Evolutionary conservation across 352 stramenopile species (phyloP).

Genomic region (Phytophthora hybrid): DNA sequence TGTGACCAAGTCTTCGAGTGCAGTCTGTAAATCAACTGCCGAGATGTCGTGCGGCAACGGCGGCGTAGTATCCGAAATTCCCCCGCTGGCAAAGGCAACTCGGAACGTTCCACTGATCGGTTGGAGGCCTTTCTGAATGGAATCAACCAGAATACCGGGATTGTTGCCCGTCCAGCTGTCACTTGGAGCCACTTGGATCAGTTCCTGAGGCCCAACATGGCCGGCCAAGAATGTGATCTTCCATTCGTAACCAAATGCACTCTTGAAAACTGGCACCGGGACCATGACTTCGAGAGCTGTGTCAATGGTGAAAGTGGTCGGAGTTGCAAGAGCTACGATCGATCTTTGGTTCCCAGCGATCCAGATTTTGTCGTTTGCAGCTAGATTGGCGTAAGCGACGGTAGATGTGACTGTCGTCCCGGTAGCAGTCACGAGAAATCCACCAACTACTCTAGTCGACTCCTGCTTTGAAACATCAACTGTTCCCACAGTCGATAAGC

Average conservation of each 20-base stretch:
- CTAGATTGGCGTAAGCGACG: constrained; percentile 28
- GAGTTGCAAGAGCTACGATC: constrained; percentile 28
- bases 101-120: constrained; percentile 94
- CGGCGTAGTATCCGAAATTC: constrained; percentile 85
- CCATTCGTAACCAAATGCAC: constrained; percentile 78
- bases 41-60: constrained; percentile 90
- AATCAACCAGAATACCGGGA: constrained; percentile 84
- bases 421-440: constrained; percentile 52
- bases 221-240: constrained; percentile 78
- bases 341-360: constrained; percentile 54
- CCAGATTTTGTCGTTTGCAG: constrained; percentile 53
- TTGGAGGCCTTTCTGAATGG: constrained; percentile 85
- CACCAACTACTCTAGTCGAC: constrained; percentile 55
- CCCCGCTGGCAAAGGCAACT: constrained; percentile 69
- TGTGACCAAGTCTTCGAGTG: constrained; percentile 90
- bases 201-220: constrained; percentile 85
- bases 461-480: constrained; percentile 61
- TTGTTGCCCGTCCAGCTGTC: constrained; percentile 96
- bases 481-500: constrained; percentile 68
- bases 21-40: constrained; percentile 79
- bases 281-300: constrained; percentile 31
- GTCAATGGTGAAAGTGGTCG: constrained; percentile 35
- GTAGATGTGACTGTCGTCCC: constrained; percentile 50
- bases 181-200: constrained; percentile 85
- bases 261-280: constrained; percentile 72